phyloP scores from a whole-genome alignment of 208 protist species.

The Phytomonas sp. region DNA sequence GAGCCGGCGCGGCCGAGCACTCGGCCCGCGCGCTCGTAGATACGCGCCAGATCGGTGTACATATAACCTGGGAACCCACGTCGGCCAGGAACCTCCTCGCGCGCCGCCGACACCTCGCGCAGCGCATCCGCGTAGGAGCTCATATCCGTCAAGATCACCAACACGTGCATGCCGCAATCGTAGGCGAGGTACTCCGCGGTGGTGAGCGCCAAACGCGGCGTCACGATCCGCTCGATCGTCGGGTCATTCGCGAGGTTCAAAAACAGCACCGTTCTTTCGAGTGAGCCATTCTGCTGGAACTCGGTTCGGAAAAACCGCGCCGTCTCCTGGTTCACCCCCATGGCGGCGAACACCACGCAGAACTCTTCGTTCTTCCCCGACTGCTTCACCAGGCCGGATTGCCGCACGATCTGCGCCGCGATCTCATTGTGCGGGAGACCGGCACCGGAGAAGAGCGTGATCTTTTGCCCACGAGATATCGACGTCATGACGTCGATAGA shows the following conservation, averaged over 20 bases:
- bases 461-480: conserved; percentile 99
- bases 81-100: conserved; percentile 99
- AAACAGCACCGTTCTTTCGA: conserved; percentile 97
- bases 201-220: conserved; percentile 98
- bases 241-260: conserved; percentile 98
- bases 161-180: conserved; percentile 99
- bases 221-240: conserved; percentile 99
- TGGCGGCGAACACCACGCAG: conserved; percentile 99
- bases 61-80: conserved; percentile 99
- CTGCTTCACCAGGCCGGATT: conserved; percentile 97
- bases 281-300: conserved; percentile 99
- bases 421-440: conserved; percentile 99
- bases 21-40: conserved; percentile 99
- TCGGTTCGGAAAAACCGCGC: conserved; percentile 99
- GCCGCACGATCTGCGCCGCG: conserved; percentile 99
- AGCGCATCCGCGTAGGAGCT: conserved; percentile 99
- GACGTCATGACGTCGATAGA: conserved; percentile 99
- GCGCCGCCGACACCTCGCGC: conserved; percentile 99
- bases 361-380: conserved; percentile 94
- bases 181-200: conserved; percentile 99
- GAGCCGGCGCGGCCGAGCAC: conserved; percentile 97
- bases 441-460: conserved; percentile 99
- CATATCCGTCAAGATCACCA: conserved; percentile 99
- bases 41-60: conserved; percentile 99
- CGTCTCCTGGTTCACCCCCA: conserved; percentile 99